Percentiles rank a stretch among this genome's conserved stretches.
Conservation (phyloP, 148 eudicot species). For the Chenopodium berlandieri region DNA sequence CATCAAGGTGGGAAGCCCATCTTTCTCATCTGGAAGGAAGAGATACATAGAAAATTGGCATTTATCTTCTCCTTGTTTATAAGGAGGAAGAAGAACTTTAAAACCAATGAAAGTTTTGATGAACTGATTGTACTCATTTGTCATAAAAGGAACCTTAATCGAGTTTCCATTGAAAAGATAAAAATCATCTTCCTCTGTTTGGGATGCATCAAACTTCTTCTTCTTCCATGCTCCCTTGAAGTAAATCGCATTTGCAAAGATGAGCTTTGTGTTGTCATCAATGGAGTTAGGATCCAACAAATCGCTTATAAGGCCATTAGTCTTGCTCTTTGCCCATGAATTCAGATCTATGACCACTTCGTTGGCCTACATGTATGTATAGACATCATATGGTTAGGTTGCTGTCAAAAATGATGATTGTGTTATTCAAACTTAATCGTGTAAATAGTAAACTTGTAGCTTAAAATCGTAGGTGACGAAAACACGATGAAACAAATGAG, state of each 20-base stretch:
- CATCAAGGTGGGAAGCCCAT: constrained; percentile 53
- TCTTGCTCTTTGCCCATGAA: constrained; percentile 72
- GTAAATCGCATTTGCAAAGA: constrained; percentile 22
- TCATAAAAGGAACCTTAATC: constrained; percentile 81
- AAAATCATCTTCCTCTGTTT: constrained; percentile 59
- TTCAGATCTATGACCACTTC: constrained; percentile 68
- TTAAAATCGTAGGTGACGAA: too few relatives aligned
- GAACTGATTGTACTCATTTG: constrained; percentile 61
- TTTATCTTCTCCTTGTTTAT: constrained; percentile 67
- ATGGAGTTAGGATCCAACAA: constrained; percentile 73
- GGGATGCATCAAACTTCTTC: constrained; percentile 54
- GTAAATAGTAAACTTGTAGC: too few relatives aligned
- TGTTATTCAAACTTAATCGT: too few relatives aligned
- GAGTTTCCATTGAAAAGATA: constrained; percentile 62
- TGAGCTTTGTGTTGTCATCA: constrained; percentile 58
- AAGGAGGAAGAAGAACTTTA: constrained; percentile 67
- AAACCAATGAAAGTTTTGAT: constrained; percentile 51
- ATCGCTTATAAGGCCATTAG: constrained; percentile 76
- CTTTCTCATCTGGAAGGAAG: constrained; percentile 70
- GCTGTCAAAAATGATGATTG: too few relatives aligned
- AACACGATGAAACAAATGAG: too few relatives aligned
- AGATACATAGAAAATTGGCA: constrained; percentile 74
- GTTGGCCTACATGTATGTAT: constrained; percentile 41
- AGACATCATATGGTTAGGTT: too few relatives aligned
- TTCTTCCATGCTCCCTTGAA: constrained; percentile 82